Base-by-base conservation (phyloP, 345 rosid species). In the Pistacia atlantica region DNA sequence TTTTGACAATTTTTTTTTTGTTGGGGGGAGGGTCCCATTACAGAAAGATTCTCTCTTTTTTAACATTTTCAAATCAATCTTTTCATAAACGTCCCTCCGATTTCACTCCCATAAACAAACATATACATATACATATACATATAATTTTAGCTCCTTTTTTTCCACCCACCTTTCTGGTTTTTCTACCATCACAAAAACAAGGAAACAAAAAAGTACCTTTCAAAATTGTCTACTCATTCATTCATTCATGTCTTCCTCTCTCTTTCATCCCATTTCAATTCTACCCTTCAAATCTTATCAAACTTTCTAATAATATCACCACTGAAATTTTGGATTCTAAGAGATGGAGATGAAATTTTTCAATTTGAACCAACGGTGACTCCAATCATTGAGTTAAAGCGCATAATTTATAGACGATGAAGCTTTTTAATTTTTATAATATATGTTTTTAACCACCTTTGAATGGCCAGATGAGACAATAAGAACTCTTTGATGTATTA, bases 21-120 rank as follows among this genome's bases (percentile, higher is more conserved):
- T 7, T 42, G 8, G 46, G 46, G 6, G 46, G 57, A 3, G 71
- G 86, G 81, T 3, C 79, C 82, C 83, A 54, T 14, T 11, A 8
- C 48, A 3, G 9, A 46, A 55, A 72, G 79, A 78, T 82, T 80
- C 75, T 54, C 68, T 56, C 17, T 35, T 68, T 10, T 33, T 60
- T 49, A 10, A 18, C 52, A 59, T 58, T 11, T 28, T 65, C 63
- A 25, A 4, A 8, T 0, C 5, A 13, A 46, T 46, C 18, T 13
- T 55, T 66, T 64, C 22, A 45, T 1, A 2, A 9, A 20, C 0
- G 65, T 66, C 54, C 6, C 51, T 25, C 11, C 33, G 8, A 14
- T 22, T 28, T n/a, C 33, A 31, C 1, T 31, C 7, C 25, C 9
- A 42, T 42, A 0, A 0, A 42, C 8, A 42, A 42, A 42, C 8